Percentiles rank a stretch among this genome's conserved stretches.
phyloP scores from a whole-genome alignment of 2,329 filamentous ascomycete species.

The Zymoseptoria passerinii region DNA sequence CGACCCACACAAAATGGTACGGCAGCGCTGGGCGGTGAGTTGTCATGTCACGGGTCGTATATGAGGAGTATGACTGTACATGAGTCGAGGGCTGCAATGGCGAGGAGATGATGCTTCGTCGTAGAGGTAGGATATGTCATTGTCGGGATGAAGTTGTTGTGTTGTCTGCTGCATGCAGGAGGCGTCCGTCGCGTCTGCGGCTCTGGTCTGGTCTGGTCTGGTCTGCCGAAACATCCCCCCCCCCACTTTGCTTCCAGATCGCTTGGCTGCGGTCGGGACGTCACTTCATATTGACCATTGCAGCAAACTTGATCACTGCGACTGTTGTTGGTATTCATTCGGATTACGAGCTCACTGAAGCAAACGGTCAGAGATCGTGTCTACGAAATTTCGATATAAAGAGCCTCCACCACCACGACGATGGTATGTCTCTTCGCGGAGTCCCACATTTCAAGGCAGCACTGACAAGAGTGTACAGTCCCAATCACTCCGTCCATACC shows the following conservation, averaged over 20 bases:
- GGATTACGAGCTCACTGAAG: neutral
- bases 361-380: neutral
- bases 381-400: neutral
- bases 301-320: neutral
- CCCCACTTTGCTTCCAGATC: neutral
- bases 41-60: neutral
- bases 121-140: neutral
- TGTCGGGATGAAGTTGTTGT: too few species aligned
- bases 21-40: neutral
- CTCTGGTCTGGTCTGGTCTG: too few species aligned
- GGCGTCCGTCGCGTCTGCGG: neutral
- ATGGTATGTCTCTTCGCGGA: slow-evolving; percentile 7
- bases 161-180: too few species aligned
- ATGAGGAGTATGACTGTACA: neutral
- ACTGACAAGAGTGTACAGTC: slow-evolving; percentile 49
- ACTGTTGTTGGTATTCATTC: neutral
- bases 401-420: neutral
- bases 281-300: neutral
- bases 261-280: neutral
- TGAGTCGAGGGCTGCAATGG: neutral
- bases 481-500: slow-evolving; percentile 92
- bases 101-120: neutral
- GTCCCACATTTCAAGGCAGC: neutral
- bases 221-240: neutral
- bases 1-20: neutral